phyloP scores from a whole-genome alignment of 2,329 filamentous ascomycete species.

The Mycosphaerella sp. region DNA sequence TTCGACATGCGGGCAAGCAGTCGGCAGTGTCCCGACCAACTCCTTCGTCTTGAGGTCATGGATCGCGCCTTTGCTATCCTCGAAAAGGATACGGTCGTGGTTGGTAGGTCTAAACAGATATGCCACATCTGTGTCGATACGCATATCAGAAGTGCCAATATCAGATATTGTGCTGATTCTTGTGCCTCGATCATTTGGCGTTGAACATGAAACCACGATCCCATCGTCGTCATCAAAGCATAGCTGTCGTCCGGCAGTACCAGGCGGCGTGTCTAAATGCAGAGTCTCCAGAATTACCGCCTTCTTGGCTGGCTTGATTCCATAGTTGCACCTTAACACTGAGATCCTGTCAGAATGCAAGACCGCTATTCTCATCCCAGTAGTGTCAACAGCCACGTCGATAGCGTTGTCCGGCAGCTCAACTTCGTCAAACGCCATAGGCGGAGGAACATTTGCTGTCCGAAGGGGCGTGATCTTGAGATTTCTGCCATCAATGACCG shows the following conservation, averaged over 20 bases:
- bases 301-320: constrained; percentile 46
- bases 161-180: constrained; percentile 13
- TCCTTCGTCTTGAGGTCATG: constrained; percentile 10
- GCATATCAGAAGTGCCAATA: constrained; percentile 15
- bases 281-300: constrained; percentile 35
- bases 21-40: constrained; percentile 20
- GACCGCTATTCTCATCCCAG: constrained; percentile 62
- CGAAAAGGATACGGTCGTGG: constrained; percentile 22
- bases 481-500: constrained; percentile 73
- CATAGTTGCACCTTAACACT: constrained; percentile 63
- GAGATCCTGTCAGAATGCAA: constrained; percentile 62
- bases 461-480: constrained; percentile 83
- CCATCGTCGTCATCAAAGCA: constrained; percentile 40
- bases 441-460: constrained; percentile 79
- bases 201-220: constrained; percentile 31
- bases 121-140: constrained; percentile 4
- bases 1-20: constrained; percentile 26
- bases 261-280: constrained; percentile 15
- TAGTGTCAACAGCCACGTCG: constrained; percentile 67
- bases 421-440: constrained; percentile 80
- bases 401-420: constrained; percentile 55
- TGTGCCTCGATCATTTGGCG: constrained; percentile 15
- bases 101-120: constrained; percentile 17
- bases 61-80: constrained; percentile 19
- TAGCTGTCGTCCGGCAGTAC: constrained; percentile 39